These are phyloP conservation scores for Kodamaea arcana DNA, from an alignment of 1,139 yeast genomes.

Conservation along the genomic window DNA sequence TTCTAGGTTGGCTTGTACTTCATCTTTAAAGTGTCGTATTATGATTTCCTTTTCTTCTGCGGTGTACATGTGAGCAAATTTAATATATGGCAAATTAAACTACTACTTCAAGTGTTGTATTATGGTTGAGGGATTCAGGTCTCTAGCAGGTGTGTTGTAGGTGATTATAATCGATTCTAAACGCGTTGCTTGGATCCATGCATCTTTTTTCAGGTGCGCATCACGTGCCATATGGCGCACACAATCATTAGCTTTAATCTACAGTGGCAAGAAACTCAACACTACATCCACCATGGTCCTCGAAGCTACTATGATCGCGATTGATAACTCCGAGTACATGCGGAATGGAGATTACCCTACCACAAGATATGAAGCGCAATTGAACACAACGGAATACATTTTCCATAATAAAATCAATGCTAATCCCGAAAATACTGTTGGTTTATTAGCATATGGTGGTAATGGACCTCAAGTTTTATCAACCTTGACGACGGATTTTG, in stretches of 20 bases:
- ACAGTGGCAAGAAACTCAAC: background rate
- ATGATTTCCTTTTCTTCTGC: constrained; percentile 34
- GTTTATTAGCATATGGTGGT: constrained; percentile 85
- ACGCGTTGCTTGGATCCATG: too few relatives aligned
- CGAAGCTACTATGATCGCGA: constrained; percentile 93
- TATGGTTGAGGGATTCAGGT: too few relatives aligned
- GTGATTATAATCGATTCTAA: too few relatives aligned
- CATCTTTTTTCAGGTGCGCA: too few relatives aligned
- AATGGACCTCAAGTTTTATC: constrained; percentile 79
- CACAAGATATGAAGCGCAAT: constrained; percentile 88
- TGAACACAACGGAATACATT: constrained; percentile 85
- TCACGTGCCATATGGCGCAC: too few relatives aligned
- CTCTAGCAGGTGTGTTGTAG: too few relatives aligned
- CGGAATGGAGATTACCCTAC: constrained; percentile 93
- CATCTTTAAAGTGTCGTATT: constrained; percentile 23
- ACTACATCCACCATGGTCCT: constrained; percentile 58
- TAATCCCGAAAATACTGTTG: constrained; percentile 94
- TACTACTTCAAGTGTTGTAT: too few relatives aligned
- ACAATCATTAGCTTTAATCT: too few relatives aligned
- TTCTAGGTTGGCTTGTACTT: constrained; percentile 18
- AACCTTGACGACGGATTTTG: constrained; percentile 84
- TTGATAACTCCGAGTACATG: constrained; percentile 94
- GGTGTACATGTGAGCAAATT: too few relatives aligned
- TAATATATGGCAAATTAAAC: too few relatives aligned
- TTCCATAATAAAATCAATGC: constrained; percentile 83